Conservation (phyloP, 2,329 filamentous ascomycete genomes). For the Epichloe typhina region DNA sequence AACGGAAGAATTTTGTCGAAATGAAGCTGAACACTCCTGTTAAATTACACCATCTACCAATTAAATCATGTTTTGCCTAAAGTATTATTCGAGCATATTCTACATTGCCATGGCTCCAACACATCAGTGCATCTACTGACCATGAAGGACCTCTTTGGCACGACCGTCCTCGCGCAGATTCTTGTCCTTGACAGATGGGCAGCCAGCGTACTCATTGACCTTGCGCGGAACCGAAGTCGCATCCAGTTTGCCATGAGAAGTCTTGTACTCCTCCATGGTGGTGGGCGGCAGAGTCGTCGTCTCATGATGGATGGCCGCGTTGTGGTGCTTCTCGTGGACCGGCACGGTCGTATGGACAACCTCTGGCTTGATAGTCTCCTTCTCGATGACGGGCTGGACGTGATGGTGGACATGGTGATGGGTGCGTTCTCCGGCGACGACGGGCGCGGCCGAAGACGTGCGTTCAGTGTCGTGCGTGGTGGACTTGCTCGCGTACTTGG, state of each 20-base stretch:
- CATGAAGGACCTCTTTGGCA: not conserved
- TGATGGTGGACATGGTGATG: constrained; percentile 47
- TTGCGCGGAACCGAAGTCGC: constrained; percentile 36
- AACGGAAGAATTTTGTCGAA: too few species aligned
- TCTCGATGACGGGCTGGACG: constrained; percentile 58
- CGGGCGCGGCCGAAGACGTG: constrained; percentile 13
- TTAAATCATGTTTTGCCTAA: too few species aligned
- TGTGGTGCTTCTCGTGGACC: constrained; percentile 59
- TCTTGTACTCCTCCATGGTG: constrained; percentile 49
- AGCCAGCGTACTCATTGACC: constrained; percentile 47
- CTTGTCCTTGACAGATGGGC: constrained; percentile 29
- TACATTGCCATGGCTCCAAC: too few species aligned
- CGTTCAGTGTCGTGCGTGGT: constrained; percentile 18
- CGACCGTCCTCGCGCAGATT: not conserved
- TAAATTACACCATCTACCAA: too few species aligned
- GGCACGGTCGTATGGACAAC: constrained; percentile 61
- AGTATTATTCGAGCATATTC: too few species aligned
- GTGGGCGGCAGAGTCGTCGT: constrained; percentile 51
- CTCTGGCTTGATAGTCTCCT: constrained; percentile 52
- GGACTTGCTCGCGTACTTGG: constrained; percentile 16
- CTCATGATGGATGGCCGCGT: constrained; percentile 51
- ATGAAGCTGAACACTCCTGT: too few species aligned
- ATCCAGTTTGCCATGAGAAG: constrained; percentile 30
- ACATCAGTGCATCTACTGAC: too few species aligned
- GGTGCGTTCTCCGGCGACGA: constrained; percentile 17